A percentile compares a stretch with the other conserved stretches of the same genome.
phyloP scores from a whole-genome alignment of 2,329 filamentous ascomycete species.

The Kalmusia sp. region DNA sequence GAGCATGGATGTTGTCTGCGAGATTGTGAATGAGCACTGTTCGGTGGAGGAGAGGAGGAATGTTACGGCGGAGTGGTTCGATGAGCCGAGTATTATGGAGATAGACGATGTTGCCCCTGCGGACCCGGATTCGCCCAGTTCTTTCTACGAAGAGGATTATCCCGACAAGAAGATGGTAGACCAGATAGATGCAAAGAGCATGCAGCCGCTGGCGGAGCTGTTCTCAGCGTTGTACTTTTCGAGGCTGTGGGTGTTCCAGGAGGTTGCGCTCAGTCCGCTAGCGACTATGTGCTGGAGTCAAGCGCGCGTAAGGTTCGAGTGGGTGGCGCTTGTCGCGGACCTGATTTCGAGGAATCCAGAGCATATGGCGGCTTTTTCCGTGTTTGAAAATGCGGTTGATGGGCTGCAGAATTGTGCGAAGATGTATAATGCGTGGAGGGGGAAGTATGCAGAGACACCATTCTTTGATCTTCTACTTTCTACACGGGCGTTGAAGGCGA shows the following conservation, averaged over 20 bases:
- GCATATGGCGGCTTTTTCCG: neutral
- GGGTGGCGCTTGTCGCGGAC: conserved; percentile 4
- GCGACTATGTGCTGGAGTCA: conserved; percentile 8
- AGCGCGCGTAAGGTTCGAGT: neutral
- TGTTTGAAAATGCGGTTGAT: neutral
- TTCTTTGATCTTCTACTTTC: conserved; percentile 7
- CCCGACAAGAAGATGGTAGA: neutral
- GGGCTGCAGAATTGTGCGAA: conserved; percentile 6
- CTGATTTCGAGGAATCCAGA: neutral
- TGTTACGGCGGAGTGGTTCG: neutral
- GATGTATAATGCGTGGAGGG: conserved; percentile 4
- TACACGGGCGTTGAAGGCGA: neutral
- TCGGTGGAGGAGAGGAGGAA: neutral
- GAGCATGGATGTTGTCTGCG: neutral
- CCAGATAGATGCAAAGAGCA: neutral
- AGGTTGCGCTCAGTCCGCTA: conserved; percentile 1
- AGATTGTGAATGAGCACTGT: conserved; percentile 3
- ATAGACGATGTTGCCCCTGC: neutral
- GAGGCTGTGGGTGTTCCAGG: conserved; percentile 9
- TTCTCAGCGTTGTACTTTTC: conserved; percentile 2
- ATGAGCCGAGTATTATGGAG: neutral
- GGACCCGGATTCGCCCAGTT: neutral
- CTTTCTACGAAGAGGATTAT: neutral
- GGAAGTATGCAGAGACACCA: neutral
- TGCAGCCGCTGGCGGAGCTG: conserved; percentile 1